These are phyloP conservation scores for Lactarius hatsudake DNA, from an alignment of 768 basidiomycete species.

Conservation along the genomic window DNA sequence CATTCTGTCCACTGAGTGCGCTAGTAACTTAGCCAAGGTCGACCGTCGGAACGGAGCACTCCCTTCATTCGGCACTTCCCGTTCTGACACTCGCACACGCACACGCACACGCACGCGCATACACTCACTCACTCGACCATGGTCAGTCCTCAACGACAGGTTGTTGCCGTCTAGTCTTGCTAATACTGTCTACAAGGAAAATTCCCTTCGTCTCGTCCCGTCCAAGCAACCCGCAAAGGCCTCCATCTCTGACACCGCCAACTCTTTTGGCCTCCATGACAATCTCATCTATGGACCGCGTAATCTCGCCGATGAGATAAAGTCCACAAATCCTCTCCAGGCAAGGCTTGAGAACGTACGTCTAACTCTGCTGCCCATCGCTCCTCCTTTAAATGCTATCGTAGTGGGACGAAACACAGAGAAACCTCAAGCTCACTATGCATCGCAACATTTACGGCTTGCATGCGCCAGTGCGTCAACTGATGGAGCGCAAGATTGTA, in stretches of 20 bases:
- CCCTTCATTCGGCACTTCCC: conserved; percentile 1
- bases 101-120: conserved; percentile 10
- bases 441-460: conserved; percentile 83
- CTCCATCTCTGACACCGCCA: conserved; percentile 63
- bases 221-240: conserved; percentile 52
- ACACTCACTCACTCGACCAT: conserved; percentile 4
- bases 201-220: conserved; percentile 66
- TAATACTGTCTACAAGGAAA: conserved; percentile 34
- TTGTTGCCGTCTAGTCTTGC: background rate
- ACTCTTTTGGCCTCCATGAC: conserved; percentile 83
- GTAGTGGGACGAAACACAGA: conserved; percentile 94
- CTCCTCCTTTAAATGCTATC: conserved; percentile 3
- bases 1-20: conserved; percentile 1
- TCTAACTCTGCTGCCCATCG: conserved; percentile 8
- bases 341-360: conserved; percentile 75
- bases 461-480: conserved; percentile 80
- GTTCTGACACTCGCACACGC: background rate
- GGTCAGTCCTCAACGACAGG: conserved; percentile 11
- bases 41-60: background rate
- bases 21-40: background rate
- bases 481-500: conserved; percentile 95
- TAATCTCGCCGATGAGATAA: conserved; percentile 72
- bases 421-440: conserved; percentile 79
- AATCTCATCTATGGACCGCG: conserved; percentile 82
- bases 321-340: conserved; percentile 59